Evolutionary conservation across 2,329 filamentous ascomycete genomes (phyloP).

Genomic region (Bertia moriformis): DNA sequence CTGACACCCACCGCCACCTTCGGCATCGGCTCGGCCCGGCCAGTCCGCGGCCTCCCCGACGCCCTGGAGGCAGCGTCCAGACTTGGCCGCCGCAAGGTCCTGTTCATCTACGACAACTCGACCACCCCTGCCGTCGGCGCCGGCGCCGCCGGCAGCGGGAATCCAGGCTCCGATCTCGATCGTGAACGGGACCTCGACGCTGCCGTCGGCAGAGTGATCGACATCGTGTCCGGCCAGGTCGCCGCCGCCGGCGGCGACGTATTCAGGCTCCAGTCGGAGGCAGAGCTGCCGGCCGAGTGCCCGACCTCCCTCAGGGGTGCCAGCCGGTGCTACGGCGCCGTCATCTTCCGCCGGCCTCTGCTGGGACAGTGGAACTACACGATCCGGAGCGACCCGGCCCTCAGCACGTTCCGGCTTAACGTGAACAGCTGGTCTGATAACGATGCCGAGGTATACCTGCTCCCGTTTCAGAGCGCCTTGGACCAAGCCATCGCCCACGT

Average conservation of each 20-base stretch:
- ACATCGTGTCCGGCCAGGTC: constrained; percentile 42
- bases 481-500: constrained; percentile 55
- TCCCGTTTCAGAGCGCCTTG: constrained; percentile 68
- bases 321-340: constrained; percentile 58
- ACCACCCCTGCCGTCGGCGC: constrained; percentile 19
- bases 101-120: constrained; percentile 56
- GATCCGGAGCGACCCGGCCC: constrained; percentile 57
- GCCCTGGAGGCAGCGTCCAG: constrained; percentile 42
- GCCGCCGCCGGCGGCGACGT: constrained; percentile 37
- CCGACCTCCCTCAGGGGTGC: constrained; percentile 46
- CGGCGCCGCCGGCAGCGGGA: constrained; percentile 25
- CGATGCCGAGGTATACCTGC: constrained; percentile 60
- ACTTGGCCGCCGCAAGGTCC: constrained; percentile 50
- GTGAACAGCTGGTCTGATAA: constrained; percentile 38
- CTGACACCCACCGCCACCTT: constrained; percentile 65
- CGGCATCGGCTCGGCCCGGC: constrained; percentile 50
- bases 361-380: constrained; percentile 71
- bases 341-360: constrained; percentile 60
- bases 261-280: constrained; percentile 33
- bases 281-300: constrained; percentile 48
- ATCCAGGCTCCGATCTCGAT: constrained; percentile 5
- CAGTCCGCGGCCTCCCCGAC: constrained; percentile 48
- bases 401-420: constrained; percentile 52
- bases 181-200: constrained; percentile 38
- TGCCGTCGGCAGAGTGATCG: constrained; percentile 59